Evolutionary conservation across 129 eudicot species (phyloP).

Genomic region (Logfia minima): DNA sequence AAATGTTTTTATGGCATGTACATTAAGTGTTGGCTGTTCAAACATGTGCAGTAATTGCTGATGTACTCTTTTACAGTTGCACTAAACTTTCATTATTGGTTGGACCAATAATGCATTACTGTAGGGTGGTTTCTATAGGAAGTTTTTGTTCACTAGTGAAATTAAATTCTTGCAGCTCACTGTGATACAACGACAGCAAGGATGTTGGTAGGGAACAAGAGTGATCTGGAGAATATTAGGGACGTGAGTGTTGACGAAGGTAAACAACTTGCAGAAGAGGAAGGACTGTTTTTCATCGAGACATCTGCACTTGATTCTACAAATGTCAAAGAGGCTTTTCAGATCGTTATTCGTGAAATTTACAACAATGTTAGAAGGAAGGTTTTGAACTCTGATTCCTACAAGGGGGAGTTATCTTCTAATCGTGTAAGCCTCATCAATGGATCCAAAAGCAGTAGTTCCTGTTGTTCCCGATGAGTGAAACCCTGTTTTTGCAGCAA

Average conservation of each 20-base stretch:
- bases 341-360: constrained; percentile 71
- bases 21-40: neutral
- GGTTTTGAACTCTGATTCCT: constrained; percentile 71
- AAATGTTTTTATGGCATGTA: neutral
- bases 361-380: constrained; percentile 68
- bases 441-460: constrained; percentile 43
- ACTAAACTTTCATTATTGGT: neutral
- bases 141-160: neutral
- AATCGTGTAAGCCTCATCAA: constrained; percentile 59
- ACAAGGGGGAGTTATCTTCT: constrained; percentile 73
- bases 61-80: neutral
- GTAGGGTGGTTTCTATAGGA: neutral
- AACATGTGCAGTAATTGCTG: neutral
- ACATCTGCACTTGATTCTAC: constrained; percentile 83
- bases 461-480: constrained; percentile 57
- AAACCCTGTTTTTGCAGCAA: constrained; percentile 17
- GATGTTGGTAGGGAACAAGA: constrained; percentile 84
- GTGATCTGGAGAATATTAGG: constrained; percentile 78
- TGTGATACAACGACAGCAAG: constrained; percentile 77
- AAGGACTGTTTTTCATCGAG: constrained; percentile 84
- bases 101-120: neutral
- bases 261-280: constrained; percentile 75
- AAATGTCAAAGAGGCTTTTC: constrained; percentile 69
- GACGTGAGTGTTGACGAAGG: constrained; percentile 75
- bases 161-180: constrained; percentile 56